Base-by-base conservation (phyloP, 495 filamentous ascomycete species). In the Neurospora sp. region DNA sequence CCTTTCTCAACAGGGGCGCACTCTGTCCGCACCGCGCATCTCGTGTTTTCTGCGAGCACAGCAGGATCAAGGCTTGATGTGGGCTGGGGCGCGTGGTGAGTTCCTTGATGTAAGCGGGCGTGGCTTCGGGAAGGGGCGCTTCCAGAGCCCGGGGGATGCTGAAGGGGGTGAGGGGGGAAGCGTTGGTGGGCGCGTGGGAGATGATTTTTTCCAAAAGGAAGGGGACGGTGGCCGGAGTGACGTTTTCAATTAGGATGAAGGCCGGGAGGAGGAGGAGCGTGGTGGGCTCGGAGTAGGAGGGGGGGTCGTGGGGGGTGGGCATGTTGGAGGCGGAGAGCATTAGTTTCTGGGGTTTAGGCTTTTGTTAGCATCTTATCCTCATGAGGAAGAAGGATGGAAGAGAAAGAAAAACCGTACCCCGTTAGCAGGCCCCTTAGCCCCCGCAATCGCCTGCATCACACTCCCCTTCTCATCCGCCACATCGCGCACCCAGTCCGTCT, bases 321-420 rank as follows among this genome's bases (percentile, higher is more conserved):
- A 98, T 96, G 81, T 98, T 96, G 69, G 93, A 97, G 47, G 96
- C 96, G 3, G 94, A 97, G 40, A 98, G 86, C 88, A 97, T 97
- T 74, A 98, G 85, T 76, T 86, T 89, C 93, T 31, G n/a, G n/a
- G n/a, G n/a, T n/a, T n/a, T n/a, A n/a, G n/a, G n/a, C n/a, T n/a
- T n/a, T n/a, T n/a, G n/a, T n/a, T n/a, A n/a, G n/a, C n/a, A n/a
- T n/a, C n/a, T n/a, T n/a, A n/a, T n/a, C n/a, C n/a, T n/a, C n/a
- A n/a, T n/a, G n/a, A n/a, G n/a, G n/a, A n/a, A n/a, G n/a, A n/a
- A n/a, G n/a, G n/a, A n/a, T n/a, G n/a, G n/a, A n/a, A n/a, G n/a
- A n/a, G n/a, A n/a, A n/a, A n/a, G n/a, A n/a, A n/a, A n/a, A n/a
- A n/a, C n/a, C n/a, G n/a, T n/a, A n/a, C n/a, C n/a, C n/a, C n/a